Base-by-base conservation (phyloP, 257 asterid genomes). In the Nicotiana tabacum region DNA sequence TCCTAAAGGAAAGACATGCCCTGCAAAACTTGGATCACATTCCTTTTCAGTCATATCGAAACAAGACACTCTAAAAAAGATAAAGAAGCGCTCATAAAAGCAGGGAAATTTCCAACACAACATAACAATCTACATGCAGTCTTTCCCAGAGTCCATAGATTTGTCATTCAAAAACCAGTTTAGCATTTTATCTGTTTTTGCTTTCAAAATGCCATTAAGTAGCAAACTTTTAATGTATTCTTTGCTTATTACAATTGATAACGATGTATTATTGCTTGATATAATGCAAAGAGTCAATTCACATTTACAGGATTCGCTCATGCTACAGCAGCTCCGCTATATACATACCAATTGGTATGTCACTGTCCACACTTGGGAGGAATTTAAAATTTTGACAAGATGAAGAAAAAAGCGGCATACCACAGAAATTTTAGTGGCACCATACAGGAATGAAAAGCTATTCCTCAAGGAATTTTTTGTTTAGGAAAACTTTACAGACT, bases 71-170 rank as follows among this genome's bases (percentile, higher is more conserved):
- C 27, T 12, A 76, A 48, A 35, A 46, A 76, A 29, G 12, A 72
- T 72, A 72, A 21, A 27, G 78, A 72, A 8, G 21, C 24, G 61
- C 46, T 51, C 64, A 76, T 51, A 76, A 76, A 51, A 76, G 29
- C 43, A 51, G 64, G 80, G 64, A 29, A 51, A 67, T 35, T 76
- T 76, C 79, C 27, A 27, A 76, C 80, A 76, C 46, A 51, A 72
- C 39, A 72, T 72, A 46, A 72, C 79, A 46, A 76, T 27, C 64
- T 51, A 27, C 29, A 51, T 76, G 64, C 64, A 76, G 64, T 61
- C 61, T 76, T 29, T 11, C 27, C 79, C 64, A 76, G 64, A 51
- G 80, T 76, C 29, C 8, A 43, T 76, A 35, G 29, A 27, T 27
- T 51, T 51, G 62, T 29, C 64, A 51, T 29, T 29, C 62, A 51